phyloP scores from a whole-genome alignment of 768 basidiomycete genomes.

The Filobasidium floriforme region DNA sequence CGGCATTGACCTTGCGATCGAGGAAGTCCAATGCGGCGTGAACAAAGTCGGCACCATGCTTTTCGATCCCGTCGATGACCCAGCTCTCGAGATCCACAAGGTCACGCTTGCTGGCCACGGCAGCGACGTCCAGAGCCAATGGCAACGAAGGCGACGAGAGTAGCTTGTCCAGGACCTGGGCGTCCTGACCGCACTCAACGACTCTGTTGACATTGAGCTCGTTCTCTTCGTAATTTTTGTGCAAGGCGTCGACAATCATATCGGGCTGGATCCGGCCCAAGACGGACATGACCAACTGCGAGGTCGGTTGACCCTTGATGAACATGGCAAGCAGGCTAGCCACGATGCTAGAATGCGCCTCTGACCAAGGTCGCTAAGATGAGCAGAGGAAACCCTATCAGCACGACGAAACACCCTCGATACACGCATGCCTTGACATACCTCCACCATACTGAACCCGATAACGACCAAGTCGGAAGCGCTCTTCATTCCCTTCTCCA shows the following conservation, averaged over 20 bases:
- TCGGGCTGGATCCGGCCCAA: conserved; percentile 85
- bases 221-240: conserved; percentile 84
- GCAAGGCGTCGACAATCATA: conserved; percentile 78
- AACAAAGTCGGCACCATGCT: conserved; percentile 77
- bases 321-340: conserved; percentile 80
- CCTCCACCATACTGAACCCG: conserved; percentile 82
- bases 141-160: conserved; percentile 77
- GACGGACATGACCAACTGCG: conserved; percentile 93
- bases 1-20: conserved; percentile 85
- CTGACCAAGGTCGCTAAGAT: conserved; percentile 67
- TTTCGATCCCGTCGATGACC: conserved; percentile 76
- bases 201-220: conserved; percentile 90
- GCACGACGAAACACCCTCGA: conserved; percentile 7
- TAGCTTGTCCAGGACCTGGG: conserved; percentile 89
- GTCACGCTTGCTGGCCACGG: conserved; percentile 83
- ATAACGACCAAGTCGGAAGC: conserved; percentile 90
- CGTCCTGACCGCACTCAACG: conserved; percentile 86
- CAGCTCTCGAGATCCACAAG: conserved; percentile 95
- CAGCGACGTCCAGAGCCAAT: conserved; percentile 88
- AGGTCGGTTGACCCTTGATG: conserved; percentile 83
- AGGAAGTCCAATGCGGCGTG: conserved; percentile 80
- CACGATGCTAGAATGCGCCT: conserved; percentile 78
- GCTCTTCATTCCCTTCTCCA: conserved; percentile 62
- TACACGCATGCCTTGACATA: conserved; percentile 49
- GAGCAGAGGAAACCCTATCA: conserved; percentile 15